Evolutionary conservation across 2,329 filamentous ascomycete genomes (phyloP).

Genomic region (Tolypocladium cylindrosporum): DNA sequence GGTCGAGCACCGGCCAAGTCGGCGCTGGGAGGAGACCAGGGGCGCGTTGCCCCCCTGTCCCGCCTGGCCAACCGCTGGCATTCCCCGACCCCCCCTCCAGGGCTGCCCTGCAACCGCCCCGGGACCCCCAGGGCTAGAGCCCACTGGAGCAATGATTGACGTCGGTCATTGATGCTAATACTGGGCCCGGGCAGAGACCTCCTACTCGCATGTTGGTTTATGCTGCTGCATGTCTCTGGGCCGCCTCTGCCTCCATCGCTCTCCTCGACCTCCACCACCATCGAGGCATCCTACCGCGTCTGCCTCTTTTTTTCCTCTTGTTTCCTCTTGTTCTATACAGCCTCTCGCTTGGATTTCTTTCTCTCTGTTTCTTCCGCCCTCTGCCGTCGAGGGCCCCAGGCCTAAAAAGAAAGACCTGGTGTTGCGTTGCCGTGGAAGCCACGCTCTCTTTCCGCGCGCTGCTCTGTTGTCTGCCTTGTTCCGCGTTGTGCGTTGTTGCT

Average conservation of each 20-base stretch:
- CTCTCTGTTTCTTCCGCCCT: slow-evolving; percentile 3
- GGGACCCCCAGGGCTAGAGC: not conserved
- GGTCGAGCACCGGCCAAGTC: no score
- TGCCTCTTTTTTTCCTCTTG: not conserved
- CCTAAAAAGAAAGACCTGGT: not conserved
- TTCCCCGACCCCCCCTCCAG: slow-evolving; percentile 1
- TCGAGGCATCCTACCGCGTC: slow-evolving; percentile 7
- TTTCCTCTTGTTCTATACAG: slow-evolving; percentile 5
- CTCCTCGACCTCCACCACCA: slow-evolving; percentile 6
- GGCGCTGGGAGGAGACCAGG: not conserved
- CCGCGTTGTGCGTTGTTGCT: not conserved
- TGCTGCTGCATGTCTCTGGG: not conserved
- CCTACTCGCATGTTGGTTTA: not conserved
- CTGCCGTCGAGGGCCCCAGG: not conserved
- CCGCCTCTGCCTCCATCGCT: not conserved
- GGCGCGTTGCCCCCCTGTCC: not conserved
- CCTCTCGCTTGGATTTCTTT: slow-evolving; percentile 5
- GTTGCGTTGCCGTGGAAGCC: not conserved
- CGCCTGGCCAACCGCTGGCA: slow-evolving; percentile 5
- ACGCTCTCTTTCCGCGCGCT: not conserved
- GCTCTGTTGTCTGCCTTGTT: not conserved
- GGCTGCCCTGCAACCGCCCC: slow-evolving; percentile 2
- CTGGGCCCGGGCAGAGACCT: not conserved
- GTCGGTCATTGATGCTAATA: not conserved
- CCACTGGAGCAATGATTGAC: not conserved